Base-by-base conservation (phyloP, 148 eudicot genomes). In the Amaranthus palmeri region DNA sequence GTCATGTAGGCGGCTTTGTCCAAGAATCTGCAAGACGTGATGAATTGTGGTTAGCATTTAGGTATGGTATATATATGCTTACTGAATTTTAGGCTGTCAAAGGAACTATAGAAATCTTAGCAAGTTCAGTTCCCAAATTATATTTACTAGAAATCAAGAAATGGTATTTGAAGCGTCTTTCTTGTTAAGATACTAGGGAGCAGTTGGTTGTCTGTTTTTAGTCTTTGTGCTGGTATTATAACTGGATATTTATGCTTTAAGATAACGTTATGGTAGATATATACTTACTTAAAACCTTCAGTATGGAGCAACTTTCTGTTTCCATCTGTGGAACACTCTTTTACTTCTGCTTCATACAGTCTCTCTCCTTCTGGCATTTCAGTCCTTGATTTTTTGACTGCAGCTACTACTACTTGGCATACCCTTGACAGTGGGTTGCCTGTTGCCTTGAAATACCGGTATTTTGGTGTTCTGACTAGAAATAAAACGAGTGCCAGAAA, bases 381-480 rank as follows among this genome's bases (percentile, higher is more conserved):
- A 14, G 80, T 73, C 65, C 63, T 81, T 79, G 87, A 85, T 72
- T 93, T 93, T 75, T 84, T 87, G 9, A 74, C 11, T 17, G 96
- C 91, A 41, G 98, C 92, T 10, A 88, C 89, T 3, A 93, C 17
- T 8, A 93, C 98, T 73, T 93, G 98, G 74, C 84, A 82, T 62
- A 93, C 74, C 72, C 98, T 86, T 0, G 92, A 73, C 25, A 93
- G 71, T 25, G 98, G 98, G 78, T 91, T 93, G 8, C 98, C 98
- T 14, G 79, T 74, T 11, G 98, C 89, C 86, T 82, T 93, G 70
- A 85, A 88, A 64, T 87, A 86, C 65, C 98, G 59, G 72, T 93
- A 93, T 45, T 86, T 83, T 14, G 87, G 82, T 54, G 93, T 90
- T 25, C 96, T 91, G 15, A 60, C 71, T 25, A 92, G 86, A 80